phyloP scores from a whole-genome alignment of 345 rosid species.

The Brassica incana region DNA sequence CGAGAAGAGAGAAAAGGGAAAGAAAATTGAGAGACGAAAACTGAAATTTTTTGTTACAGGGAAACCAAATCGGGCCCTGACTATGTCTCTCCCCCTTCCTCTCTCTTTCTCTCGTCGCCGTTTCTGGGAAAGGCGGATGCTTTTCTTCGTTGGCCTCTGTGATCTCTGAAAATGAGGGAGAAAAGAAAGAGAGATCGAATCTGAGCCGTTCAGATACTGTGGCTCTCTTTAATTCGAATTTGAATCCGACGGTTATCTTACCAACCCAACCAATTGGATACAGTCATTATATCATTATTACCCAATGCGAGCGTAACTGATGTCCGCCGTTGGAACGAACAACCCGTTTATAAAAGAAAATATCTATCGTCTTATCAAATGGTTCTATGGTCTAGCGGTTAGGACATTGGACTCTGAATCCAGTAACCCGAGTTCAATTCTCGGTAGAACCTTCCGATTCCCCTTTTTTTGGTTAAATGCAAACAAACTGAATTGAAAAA shows the following conservation, averaged over 20 bases:
- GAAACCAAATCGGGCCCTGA: constrained; percentile 40
- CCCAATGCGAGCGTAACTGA: not conserved
- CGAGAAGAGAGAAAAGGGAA: constrained; percentile 27
- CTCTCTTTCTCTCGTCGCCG: constrained; percentile 35
- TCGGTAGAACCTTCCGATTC: constrained; percentile 69
- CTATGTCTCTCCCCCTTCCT: not conserved
- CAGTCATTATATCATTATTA: not conserved
- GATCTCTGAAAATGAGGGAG: constrained; percentile 20
- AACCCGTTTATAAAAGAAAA: fast-evolving
- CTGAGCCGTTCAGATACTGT: constrained; percentile 33
- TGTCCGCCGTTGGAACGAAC: not conserved
- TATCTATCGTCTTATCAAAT: not conserved
- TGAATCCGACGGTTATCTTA: constrained; percentile 41
- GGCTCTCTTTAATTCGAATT: constrained; percentile 32
- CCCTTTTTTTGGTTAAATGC: not conserved
- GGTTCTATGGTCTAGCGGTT: constrained; percentile 70
- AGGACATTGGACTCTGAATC: constrained; percentile 99
- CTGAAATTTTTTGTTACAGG: constrained; percentile 12
- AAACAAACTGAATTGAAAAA: not conserved
- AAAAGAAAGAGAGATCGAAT: constrained; percentile 19
- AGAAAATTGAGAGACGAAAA: not conserved
- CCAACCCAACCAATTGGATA: constrained; percentile 28
- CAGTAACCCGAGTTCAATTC: constrained; percentile 98
- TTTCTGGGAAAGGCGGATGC: constrained; percentile 41
- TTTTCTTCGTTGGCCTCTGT: constrained; percentile 43